Conservation (phyloP, 2,329 filamentous ascomycete genomes). For the Exophiala bonariae region DNA sequence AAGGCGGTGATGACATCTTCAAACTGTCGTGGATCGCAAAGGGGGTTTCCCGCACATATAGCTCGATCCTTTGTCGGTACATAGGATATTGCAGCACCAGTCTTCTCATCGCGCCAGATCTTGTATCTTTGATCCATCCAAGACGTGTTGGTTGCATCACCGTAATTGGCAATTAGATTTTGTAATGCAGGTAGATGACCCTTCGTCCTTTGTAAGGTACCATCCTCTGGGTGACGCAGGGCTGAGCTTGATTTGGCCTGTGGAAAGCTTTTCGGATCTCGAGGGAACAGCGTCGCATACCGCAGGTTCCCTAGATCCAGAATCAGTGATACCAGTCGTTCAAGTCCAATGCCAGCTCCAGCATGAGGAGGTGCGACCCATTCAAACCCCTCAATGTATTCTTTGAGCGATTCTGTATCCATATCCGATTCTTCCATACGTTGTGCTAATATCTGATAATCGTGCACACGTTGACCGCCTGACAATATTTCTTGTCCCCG, state of each 20-base stretch:
- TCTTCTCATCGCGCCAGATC: conserved; percentile 71
- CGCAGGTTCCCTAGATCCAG: conserved; percentile 77
- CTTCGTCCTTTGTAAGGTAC: conserved; percentile 63
- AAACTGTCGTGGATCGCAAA: conserved; percentile 73
- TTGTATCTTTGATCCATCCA: conserved; percentile 82
- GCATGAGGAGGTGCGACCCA: conserved; percentile 78
- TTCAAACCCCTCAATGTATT: conserved; percentile 77
- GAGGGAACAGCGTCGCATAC: conserved; percentile 74
- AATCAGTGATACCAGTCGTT: conserved; percentile 75
- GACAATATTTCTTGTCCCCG: conserved; percentile 81
- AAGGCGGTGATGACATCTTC: conserved; percentile 66
- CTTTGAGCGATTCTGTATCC: conserved; percentile 69
- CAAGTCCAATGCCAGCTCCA: conserved; percentile 77
- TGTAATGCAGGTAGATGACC: conserved; percentile 54
- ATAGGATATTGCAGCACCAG: conserved; percentile 75
- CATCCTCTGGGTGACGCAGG: conserved; percentile 70
- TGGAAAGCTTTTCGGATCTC: conserved; percentile 76
- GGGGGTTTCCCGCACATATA: conserved; percentile 75
- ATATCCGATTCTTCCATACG: conserved; percentile 70
- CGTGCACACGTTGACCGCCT: conserved; percentile 80
- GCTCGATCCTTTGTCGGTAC: conserved; percentile 70
- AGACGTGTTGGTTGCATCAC: conserved; percentile 80
- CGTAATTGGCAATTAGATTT: conserved; percentile 84
- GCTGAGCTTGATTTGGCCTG: conserved; percentile 47
- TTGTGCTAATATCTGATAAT: conserved; percentile 64